Evolutionary conservation across 345 rosid genomes (phyloP), one percentile per base, ranked within the genome.

Genomic region (Sapria himalayana): DNA sequence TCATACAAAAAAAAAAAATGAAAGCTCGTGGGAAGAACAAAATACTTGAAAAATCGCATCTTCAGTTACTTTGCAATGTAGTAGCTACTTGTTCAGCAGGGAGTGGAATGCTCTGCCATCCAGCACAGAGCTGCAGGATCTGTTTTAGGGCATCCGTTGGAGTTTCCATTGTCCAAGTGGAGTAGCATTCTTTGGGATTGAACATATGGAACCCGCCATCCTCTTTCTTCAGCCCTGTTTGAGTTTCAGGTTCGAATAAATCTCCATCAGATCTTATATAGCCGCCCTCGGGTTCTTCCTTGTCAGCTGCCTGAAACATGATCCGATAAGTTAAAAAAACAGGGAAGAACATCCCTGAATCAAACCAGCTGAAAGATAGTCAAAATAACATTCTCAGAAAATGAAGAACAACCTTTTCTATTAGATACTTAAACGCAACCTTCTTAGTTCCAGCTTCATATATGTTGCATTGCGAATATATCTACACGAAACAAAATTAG

Each of bases 371-470:
- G 10, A 22, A 41, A 5, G 9, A 11, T 13, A 17, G 29, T n/a
- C 33, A 5, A 25, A 34, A 48, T 37, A 25, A n/a, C 10, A 18
- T 12, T 6, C 27, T 9, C 15, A 49, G 8, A 9, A 41, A 32
- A 55, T 8, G 22, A 32, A 17, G 22, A 45, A 48, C 48, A 41
- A 65, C 95, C 85, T 80, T 84, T 56, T 84, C 93, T 4, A 52
- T 66, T n/a, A 71, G 68, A 54, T 84, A 84, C 61, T 84, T 91
- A 37, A 84, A 84, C 9, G 92, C 89, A 24, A 67, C 61, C 73
- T 84, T 84, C 67, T 84, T 91, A 59, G 72, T 68, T 19, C 78
- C 81, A 37, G 92, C 95, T 73, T 91, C 95, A 52, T 91, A 84
- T 58, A 84, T 74, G 65, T 91, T 91, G 69, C 81, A 71, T 19